Evolutionary conservation across 1,284 basidiomycete genomes (phyloP), one percentile per base, ranked within the genome.

Genomic region (Sanghuangporus baumii): DNA sequence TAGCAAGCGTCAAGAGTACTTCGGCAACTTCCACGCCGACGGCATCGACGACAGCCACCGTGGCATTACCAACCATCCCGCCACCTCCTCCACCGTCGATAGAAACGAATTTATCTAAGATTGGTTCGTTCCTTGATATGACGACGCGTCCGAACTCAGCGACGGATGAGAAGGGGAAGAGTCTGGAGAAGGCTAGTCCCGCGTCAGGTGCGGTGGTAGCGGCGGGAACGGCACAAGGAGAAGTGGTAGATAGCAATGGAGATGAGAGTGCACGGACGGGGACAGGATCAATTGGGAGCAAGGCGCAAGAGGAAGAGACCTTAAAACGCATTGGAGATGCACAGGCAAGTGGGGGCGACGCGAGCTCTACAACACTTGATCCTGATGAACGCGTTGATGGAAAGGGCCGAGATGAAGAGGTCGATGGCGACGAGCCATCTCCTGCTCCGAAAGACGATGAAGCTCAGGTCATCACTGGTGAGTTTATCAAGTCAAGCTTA

Each of bases 111-210:
- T 23, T 48, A 18, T 26, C 54, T 16, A 20, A 16, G 41, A 34
- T 8, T 1, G 52, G 48, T 3, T 61, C 59, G 31, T 65, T 65
- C 55, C 48, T 65, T 5, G 63, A 65, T 40, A 61, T 65, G 50
- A 52, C 43, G 14, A 65, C 63, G 37, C 47, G 63, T 11, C 63
- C 63, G 18, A 61, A 55, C 31, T 65, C 63, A 23, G 54, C 50
- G 37, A 20, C 40, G 16, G 63, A 61, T 18, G 56, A 60, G 36
- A 55, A 31, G 38, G 63, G 57, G 12, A 56, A 43, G 26, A 55
- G 36, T n/a, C 40, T 50, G 36, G 26, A 20, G 55, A 55, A 46
- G 23, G 59, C 41, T 18, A 47, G 57, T 37, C 23, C 48, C 3
- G 26, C 26, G 26, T 31, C 26, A 3, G 26, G 26, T 3, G 26